Conservation (phyloP, 2,329 filamentous ascomycete genomes). For the Clarireedia hainanense region DNA sequence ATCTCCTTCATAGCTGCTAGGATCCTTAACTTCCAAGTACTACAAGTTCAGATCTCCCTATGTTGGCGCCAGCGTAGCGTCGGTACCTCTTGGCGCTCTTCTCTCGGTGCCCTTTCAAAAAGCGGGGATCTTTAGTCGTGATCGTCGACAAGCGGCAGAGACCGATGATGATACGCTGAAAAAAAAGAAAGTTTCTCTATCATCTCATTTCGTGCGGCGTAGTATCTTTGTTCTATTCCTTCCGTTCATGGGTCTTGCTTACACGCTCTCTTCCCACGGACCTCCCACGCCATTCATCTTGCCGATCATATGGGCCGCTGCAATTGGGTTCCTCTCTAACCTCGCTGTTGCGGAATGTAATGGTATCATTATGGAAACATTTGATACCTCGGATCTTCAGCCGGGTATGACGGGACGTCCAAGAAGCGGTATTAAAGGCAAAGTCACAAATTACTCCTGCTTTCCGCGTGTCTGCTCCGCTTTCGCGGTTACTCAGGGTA, state of each 20-base stretch:
- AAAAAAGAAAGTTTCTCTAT: slow-evolving; percentile 53
- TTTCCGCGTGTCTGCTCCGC: slow-evolving; percentile 68
- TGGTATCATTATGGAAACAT: slow-evolving; percentile 72
- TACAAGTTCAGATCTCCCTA: slow-evolving; percentile 57
- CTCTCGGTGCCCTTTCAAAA: slow-evolving; percentile 67
- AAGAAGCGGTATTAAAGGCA: slow-evolving; percentile 33
- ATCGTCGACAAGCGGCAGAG: slow-evolving; percentile 48
- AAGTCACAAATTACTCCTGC: slow-evolving; percentile 64
- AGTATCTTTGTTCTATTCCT: slow-evolving; percentile 59
- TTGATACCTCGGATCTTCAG: slow-evolving; percentile 72
- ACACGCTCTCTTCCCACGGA: slow-evolving; percentile 59
- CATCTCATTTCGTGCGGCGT: slow-evolving; percentile 63
- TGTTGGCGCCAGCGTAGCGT: slow-evolving; percentile 59
- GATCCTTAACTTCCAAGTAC: slow-evolving; percentile 60
- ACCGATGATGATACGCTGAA: slow-evolving; percentile 62
- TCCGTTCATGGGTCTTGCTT: slow-evolving; percentile 58
- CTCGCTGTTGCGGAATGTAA: slow-evolving; percentile 70
- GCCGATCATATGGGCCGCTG: slow-evolving; percentile 57
- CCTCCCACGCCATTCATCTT: slow-evolving; percentile 51
- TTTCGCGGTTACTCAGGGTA: slow-evolving; percentile 60
- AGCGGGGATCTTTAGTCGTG: slow-evolving; percentile 59
- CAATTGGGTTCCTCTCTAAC: slow-evolving; percentile 63
- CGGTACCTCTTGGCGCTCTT: slow-evolving; percentile 60
- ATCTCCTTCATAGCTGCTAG: slow-evolving; percentile 43
- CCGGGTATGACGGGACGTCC: slow-evolving; percentile 57